A percentile compares a stretch with the other conserved stretches of the same genome.
phyloP scores from a whole-genome alignment of 768 basidiomycete species.

The Phanerochaete carnosa region DNA sequence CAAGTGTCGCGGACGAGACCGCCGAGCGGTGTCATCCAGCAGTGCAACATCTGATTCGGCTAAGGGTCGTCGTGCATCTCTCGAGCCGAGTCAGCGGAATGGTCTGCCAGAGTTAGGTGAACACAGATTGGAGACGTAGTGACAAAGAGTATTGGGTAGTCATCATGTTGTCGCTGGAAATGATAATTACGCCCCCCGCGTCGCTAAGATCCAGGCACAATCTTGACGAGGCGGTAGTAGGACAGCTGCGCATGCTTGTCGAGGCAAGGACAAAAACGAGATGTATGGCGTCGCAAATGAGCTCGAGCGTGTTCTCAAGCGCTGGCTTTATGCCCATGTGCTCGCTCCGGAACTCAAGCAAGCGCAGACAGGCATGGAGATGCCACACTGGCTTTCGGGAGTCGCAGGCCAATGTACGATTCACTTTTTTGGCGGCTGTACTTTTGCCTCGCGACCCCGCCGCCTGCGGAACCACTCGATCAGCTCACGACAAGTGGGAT shows the following conservation, averaged over 20 bases:
- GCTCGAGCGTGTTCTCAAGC: background rate
- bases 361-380: background rate
- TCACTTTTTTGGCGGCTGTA: too few relatives aligned
- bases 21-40: background rate
- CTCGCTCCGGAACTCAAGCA: background rate
- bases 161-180: background rate
- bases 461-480: too few relatives aligned
- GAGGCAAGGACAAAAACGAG: background rate
- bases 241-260: background rate
- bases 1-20: constrained; percentile 5
- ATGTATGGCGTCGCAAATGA: background rate
- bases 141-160: background rate
- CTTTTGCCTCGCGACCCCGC: too few relatives aligned
- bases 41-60: constrained; percentile 7
- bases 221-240: background rate
- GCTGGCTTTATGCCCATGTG: background rate
- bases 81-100: background rate
- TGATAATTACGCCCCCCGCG: background rate
- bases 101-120: background rate
- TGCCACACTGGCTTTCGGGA: background rate
- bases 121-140: too few relatives aligned
- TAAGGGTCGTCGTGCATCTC: background rate
- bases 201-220: background rate
- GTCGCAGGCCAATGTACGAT: too few relatives aligned
- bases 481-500: too few relatives aligned